Percentiles rank a stretch among this genome's conserved stretches.
Evolutionary conservation across 176 grass and related monocot genomes (phyloP).

Genomic region (Oryza glumipatula): DNA sequence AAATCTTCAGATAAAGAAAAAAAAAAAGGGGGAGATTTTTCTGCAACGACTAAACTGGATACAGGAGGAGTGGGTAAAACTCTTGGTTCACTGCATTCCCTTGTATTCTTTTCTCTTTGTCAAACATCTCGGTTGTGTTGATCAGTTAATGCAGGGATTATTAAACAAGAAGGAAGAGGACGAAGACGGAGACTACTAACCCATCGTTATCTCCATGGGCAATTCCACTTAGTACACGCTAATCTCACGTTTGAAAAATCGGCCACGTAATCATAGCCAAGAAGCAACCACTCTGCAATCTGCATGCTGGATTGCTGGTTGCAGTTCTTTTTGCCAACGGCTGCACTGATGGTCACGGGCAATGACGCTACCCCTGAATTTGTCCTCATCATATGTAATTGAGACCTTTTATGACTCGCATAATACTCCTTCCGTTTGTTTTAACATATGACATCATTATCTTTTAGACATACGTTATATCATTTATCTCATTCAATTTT

Average conservation of each 20-base stretch:
- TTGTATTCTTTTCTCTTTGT: background rate
- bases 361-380: background rate
- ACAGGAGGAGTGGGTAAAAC: background rate
- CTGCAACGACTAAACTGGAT: background rate
- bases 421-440: too few species aligned
- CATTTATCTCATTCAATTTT: too few species aligned
- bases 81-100: background rate
- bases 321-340: background rate
- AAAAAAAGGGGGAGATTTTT: background rate
- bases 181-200: background rate
- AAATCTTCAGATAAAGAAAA: background rate
- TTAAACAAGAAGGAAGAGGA: background rate
- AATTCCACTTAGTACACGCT: background rate
- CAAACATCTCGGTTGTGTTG: constrained; percentile 10
- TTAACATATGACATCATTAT: too few species aligned
- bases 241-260: background rate
- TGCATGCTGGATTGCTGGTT: background rate
- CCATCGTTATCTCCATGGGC: background rate
- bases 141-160: constrained; percentile 35
- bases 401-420: too few species aligned
- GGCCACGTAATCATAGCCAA: background rate
- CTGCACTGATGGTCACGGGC: background rate
- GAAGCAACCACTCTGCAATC: background rate
- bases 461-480: too few species aligned
- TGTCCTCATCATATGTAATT: background rate